Conservation (phyloP, 2,329 filamentous ascomycete genomes). For the Penicillium sp. region DNA sequence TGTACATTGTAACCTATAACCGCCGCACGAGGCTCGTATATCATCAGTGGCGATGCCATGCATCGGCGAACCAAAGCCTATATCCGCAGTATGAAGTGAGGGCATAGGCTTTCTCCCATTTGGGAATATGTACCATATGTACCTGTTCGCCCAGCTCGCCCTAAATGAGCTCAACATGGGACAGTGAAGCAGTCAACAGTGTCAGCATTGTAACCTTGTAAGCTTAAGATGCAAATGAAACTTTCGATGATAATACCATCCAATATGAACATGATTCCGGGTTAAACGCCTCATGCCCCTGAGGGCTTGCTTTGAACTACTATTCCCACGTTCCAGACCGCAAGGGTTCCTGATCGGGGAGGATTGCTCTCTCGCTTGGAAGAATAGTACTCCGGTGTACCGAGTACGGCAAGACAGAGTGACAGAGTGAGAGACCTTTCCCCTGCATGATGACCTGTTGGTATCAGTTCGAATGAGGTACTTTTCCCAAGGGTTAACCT, state of each 20-base stretch:
- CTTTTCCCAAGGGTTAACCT: constrained; percentile 1
- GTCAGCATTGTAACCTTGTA: background rate
- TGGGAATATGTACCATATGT: background rate
- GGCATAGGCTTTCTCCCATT: background rate
- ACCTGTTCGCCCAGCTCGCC: constrained; percentile 1
- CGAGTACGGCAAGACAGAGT: background rate
- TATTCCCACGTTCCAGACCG: constrained; percentile 22
- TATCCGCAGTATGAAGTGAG: background rate
- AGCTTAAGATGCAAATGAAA: background rate
- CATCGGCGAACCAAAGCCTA: background rate
- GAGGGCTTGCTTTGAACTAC: constrained; percentile 11
- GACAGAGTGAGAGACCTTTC: background rate
- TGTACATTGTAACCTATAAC: constrained; percentile 11
- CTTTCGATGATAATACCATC: background rate
- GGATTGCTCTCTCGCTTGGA: constrained; percentile 10
- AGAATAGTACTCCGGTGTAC: background rate
- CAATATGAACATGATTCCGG: background rate
- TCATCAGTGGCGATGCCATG: constrained; percentile 5
- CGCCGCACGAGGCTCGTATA: constrained; percentile 6
- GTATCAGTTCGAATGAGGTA: background rate
- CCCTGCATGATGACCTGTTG: constrained; percentile 4
- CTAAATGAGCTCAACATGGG: background rate
- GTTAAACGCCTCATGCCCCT: background rate
- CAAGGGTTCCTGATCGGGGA: constrained; percentile 13
- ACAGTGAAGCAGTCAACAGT: background rate